Conservation (phyloP, 345 rosid genomes). For the Reutealis trisperma region DNA sequence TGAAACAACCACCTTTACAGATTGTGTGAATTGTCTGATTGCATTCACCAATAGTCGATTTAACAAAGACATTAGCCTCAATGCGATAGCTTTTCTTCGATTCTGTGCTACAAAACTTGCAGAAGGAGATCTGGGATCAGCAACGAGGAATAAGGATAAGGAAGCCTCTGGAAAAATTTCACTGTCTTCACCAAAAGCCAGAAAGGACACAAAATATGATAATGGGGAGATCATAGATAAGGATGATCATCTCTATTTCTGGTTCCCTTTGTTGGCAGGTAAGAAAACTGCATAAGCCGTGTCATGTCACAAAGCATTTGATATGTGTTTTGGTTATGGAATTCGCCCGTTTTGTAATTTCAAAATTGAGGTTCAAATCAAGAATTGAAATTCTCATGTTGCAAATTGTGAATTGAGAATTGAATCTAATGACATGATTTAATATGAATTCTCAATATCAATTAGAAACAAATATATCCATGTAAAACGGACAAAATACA, state of each 20-base stretch:
- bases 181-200: conserved; percentile 52
- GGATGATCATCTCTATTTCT: conserved; percentile 83
- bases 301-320: conserved; percentile 11
- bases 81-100: conserved; percentile 88
- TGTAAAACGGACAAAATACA: too few species aligned
- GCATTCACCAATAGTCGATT: conserved; percentile 97
- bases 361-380: too few species aligned
- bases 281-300: conserved; percentile 29
- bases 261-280: conserved; percentile 99
- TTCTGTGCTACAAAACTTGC: conserved; percentile 98
- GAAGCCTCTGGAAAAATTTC: conserved; percentile 52
- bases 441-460: too few species aligned
- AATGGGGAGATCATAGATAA: conserved; percentile 62
- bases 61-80: conserved; percentile 90
- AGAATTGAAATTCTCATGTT: too few species aligned
- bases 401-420: too few species aligned
- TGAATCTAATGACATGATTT: too few species aligned
- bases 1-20: conserved; percentile 97
- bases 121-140: conserved; percentile 79
- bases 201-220: conserved; percentile 59
- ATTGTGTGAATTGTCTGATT: conserved; percentile 94
- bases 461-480: too few species aligned
- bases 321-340: conserved; percentile 16
- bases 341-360: background rate
- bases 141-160: conserved; percentile 64